Evolutionary conservation across 2,329 filamentous ascomycete species (phyloP).

Genomic region (Epichloe coenophiala): DNA sequence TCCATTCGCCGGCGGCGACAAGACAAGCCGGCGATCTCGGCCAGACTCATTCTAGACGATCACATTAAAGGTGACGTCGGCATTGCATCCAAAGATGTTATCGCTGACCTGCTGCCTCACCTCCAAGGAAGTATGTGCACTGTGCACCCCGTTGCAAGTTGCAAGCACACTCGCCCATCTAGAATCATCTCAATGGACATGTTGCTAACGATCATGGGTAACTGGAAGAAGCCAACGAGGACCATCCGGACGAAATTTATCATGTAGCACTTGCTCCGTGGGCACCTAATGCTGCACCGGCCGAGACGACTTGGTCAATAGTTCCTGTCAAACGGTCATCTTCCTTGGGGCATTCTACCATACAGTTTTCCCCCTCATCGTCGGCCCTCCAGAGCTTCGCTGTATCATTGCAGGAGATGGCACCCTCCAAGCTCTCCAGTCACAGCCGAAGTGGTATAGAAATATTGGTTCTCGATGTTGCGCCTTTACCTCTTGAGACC

Average conservation of each 20-base stretch:
- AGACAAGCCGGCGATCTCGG: slow-evolving; percentile 65
- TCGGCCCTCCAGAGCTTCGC: slow-evolving; percentile 69
- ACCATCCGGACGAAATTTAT: slow-evolving; percentile 28
- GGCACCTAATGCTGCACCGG: slow-evolving; percentile 42
- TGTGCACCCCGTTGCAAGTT: slow-evolving; percentile 15
- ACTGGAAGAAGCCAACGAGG: slow-evolving; percentile 20
- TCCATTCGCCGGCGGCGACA: slow-evolving; percentile 41
- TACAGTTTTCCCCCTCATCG: slow-evolving; percentile 64
- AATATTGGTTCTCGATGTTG: slow-evolving; percentile 68
- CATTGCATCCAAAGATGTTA: slow-evolving; percentile 75
- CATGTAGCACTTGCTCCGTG: slow-evolving; percentile 65
- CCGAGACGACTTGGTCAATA: slow-evolving; percentile 69
- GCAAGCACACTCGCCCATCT: not conserved
- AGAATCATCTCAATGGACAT: not conserved
- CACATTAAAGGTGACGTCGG: slow-evolving; percentile 76
- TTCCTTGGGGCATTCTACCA: slow-evolving; percentile 58
- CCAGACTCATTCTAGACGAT: slow-evolving; percentile 72
- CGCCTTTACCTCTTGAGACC: slow-evolving; percentile 67
- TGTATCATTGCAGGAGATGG: slow-evolving; percentile 54
- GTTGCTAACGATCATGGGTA: not conserved
- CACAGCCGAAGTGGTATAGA: slow-evolving; percentile 69
- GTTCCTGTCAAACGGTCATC: slow-evolving; percentile 58
- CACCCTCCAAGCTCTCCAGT: slow-evolving; percentile 61
- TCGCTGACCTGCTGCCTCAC: slow-evolving; percentile 64
- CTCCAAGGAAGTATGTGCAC: slow-evolving; percentile 34